Evolutionary conservation across 2,329 filamentous ascomycete species (phyloP), one percentile per base, ranked within the genome.

Genomic region (Aspergillus puulaauensis): DNA sequence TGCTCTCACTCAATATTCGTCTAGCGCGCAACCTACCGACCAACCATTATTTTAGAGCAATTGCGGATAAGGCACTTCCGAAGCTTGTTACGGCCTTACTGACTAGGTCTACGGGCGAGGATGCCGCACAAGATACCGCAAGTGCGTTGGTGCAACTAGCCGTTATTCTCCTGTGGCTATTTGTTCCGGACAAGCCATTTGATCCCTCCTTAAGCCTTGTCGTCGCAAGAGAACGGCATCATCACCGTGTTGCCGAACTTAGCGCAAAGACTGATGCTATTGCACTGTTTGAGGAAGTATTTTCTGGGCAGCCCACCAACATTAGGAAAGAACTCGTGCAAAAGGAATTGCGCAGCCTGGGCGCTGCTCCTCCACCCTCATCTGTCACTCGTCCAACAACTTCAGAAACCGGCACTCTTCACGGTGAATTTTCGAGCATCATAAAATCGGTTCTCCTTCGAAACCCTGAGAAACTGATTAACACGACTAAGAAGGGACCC

Each of bases 101-200:
- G 31, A 52, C 43, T 1, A 51, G 57, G 31, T 53, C 52, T 11
- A 45, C 43, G n/a, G 57, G 66, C 4, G 55, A 67, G 19, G 59
- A 66, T 6, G 55, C 63, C n/a, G 54, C 66, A 9, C 68, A 72
- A 39, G 70, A 75, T 51, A 75, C 80, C 19, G 82, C 85, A 19
- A 75, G 88, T 21, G 88, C 90, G 5, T 95, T 93, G 86, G 81
- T 92, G 27, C 82, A 89, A 51, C 86, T 96, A 59, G 88, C 90
- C 2, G 75, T 93, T 19, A 87, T 88, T 15, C 85, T 88, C 40
- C 80, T 98, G 48, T 84, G 84, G 61, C 80, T 97, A 2, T 97
- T 93, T 68, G 86, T 98, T 2, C 93, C 96, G 0, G 89, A 96
- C 72, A 87, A 88, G 64, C 83, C 90, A 3, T 95, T 93, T 67